These are phyloP conservation scores for Suhomyces kilbournensis DNA, from an alignment of 805 yeast genomes.

Conservation along the genomic window DNA sequence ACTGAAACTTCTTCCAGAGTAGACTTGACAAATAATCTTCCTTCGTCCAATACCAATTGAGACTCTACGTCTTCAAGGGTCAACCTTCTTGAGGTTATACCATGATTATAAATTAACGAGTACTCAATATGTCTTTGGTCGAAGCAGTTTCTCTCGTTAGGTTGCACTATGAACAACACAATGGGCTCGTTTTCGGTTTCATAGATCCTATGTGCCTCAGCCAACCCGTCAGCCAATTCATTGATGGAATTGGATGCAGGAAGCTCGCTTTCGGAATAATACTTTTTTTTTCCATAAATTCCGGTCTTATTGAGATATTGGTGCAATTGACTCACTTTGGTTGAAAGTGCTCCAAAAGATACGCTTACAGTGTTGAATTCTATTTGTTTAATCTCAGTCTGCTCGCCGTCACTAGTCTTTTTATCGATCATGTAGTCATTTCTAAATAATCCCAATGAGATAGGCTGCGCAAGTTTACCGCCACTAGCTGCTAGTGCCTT, in stretches of 20 bases:
- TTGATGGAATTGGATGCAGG: slow-evolving; percentile 67
- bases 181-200: slow-evolving; percentile 40
- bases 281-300: slow-evolving; percentile 40
- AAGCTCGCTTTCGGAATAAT: slow-evolving; percentile 47
- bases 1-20: slow-evolving; percentile 76
- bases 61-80: slow-evolving; percentile 58
- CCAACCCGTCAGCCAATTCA: slow-evolving; percentile 66
- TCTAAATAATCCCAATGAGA: slow-evolving; percentile 81
- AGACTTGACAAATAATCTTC: slow-evolving; percentile 50
- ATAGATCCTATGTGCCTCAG: slow-evolving; percentile 62
- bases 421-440: slow-evolving; percentile 74
- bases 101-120: slow-evolving; percentile 53
- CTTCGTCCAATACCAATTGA: slow-evolving; percentile 39
- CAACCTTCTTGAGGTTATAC: slow-evolving; percentile 61
- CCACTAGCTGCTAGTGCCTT: slow-evolving; percentile 44
- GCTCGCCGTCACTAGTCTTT: slow-evolving; percentile 24
- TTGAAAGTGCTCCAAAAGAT: slow-evolving; percentile 87
- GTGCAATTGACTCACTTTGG: slow-evolving; percentile 78
- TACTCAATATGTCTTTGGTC: slow-evolving; percentile 89
- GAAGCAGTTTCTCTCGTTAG: slow-evolving; percentile 81
- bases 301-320: slow-evolving; percentile 59
- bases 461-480: slow-evolving; percentile 51
- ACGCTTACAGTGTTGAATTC: slow-evolving; percentile 96
- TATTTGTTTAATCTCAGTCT: slow-evolving; percentile 70
- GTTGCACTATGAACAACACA: slow-evolving; percentile 78